Conservation (phyloP, 352 stramenopile species). For the Phytophthora gonapodyides region DNA sequence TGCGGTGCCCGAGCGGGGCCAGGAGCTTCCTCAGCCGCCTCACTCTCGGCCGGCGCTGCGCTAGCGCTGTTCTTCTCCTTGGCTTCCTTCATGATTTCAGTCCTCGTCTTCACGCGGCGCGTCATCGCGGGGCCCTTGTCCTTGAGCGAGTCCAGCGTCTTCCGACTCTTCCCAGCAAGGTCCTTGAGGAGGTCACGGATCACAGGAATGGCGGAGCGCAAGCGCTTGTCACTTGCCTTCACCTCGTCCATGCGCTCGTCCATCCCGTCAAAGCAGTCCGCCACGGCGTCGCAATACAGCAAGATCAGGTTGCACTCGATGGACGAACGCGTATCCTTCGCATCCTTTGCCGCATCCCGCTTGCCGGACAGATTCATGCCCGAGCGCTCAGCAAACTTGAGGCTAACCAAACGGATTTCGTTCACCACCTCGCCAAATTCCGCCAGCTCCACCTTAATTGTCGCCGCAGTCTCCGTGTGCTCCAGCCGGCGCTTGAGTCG, state of each 20-base stretch:
- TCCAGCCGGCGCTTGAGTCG: constrained; percentile 75
- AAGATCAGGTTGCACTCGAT: constrained; percentile 73
- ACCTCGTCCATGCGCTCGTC: constrained; percentile 85
- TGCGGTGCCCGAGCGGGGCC: constrained; percentile 43
- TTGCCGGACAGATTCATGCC: constrained; percentile 90
- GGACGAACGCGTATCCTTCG: constrained; percentile 70
- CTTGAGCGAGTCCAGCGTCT: constrained; percentile 59
- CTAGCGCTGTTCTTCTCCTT: constrained; percentile 77
- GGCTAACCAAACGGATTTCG: constrained; percentile 71
- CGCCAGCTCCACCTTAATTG: constrained; percentile 85
- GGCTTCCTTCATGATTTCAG: constrained; percentile 83
- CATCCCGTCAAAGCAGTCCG: constrained; percentile 81
- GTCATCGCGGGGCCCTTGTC: constrained; percentile 64
- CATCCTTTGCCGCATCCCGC: constrained; percentile 66
- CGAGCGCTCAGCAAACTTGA: constrained; percentile 85
- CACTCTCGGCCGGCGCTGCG: constrained; percentile 43
- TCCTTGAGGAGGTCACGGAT: constrained; percentile 70
- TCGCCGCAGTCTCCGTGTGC: constrained; percentile 76
- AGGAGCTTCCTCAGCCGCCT: constrained; percentile 40
- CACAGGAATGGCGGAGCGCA: constrained; percentile 67
- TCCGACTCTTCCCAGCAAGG: constrained; percentile 60
- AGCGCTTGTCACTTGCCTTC: constrained; percentile 80
- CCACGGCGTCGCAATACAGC: constrained; percentile 65
- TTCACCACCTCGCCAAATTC: constrained; percentile 85
- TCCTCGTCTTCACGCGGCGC: constrained; percentile 70